Evolutionary conservation across 441 rosid genomes (phyloP).

Genomic region (Mallotus repandus): DNA sequence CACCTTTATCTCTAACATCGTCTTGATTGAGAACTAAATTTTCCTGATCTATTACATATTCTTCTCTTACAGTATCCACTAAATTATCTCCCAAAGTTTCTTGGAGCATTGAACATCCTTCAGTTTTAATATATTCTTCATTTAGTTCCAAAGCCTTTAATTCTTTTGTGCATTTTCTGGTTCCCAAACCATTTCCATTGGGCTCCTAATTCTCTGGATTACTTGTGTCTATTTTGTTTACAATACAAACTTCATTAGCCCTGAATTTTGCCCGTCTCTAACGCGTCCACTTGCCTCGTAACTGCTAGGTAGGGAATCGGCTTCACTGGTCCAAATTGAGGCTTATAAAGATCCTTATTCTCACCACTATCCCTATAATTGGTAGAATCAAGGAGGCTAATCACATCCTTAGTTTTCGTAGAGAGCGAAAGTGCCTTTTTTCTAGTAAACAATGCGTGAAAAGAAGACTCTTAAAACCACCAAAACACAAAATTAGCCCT

Average conservation of each 20-base stretch:
- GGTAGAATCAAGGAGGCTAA: slow-evolving; percentile 35
- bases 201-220: neutral
- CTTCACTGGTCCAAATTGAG: slow-evolving; percentile 35
- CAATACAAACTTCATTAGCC: slow-evolving; percentile 12
- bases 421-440: slow-evolving; percentile 3
- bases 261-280: slow-evolving; percentile 8
- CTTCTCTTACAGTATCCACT: slow-evolving; percentile 16
- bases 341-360: slow-evolving; percentile 33
- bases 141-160: neutral
- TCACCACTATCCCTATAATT: slow-evolving; percentile 32
- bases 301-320: slow-evolving; percentile 27
- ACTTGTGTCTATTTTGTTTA: neutral
- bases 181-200: neutral
- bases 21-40: slow-evolving; percentile 12
- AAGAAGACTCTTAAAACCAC: neutral
- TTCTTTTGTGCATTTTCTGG: neutral
- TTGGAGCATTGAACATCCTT: neutral
- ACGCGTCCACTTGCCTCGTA: slow-evolving; percentile 33
- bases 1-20: slow-evolving; percentile 35
- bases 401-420: slow-evolving; percentile 48
- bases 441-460: slow-evolving; percentile 18
- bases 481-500: no score
- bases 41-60: slow-evolving; percentile 13
- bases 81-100: slow-evolving; percentile 10
- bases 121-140: slow-evolving; percentile 7